Conservation (phyloP, 306 rosid species). For the Biancaea sappan region DNA sequence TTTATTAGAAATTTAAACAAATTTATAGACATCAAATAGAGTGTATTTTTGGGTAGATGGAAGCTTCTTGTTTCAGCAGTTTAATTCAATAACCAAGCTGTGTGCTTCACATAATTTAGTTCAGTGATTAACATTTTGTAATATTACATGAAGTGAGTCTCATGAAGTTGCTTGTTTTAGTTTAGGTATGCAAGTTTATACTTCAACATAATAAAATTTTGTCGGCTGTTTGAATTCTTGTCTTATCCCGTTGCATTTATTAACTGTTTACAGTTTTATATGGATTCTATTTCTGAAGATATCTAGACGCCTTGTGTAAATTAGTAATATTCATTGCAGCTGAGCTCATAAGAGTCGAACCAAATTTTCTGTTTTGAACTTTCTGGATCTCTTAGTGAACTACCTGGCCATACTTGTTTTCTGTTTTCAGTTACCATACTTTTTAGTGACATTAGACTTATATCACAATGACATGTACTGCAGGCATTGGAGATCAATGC, state of each 20-base stretch:
- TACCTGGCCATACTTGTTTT: conserved; percentile 12
- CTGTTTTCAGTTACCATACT: not conserved
- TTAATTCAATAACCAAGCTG: not conserved
- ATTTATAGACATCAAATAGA: not conserved
- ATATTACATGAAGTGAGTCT: too few relatives aligned
- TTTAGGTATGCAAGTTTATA: not conserved
- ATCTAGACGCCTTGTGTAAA: not conserved
- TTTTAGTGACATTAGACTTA: not conserved
- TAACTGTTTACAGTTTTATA: not conserved
- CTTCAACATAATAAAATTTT: not conserved
- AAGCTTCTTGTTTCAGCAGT: not conserved
- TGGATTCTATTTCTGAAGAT: not conserved
- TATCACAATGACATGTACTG: conserved; percentile 31
- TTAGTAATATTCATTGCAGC: not conserved
- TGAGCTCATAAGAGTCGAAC: not conserved
- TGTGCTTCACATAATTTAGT: not conserved
- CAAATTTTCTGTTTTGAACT: not conserved
- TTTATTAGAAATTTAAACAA: not conserved
- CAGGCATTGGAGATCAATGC: conserved; percentile 91
- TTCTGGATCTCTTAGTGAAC: conserved; percentile 8
- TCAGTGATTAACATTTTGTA: not conserved
- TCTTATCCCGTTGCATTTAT: not conserved
- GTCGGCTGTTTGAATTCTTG: not conserved
- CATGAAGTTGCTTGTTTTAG: not conserved
- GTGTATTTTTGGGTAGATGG: not conserved